phyloP scores from a whole-genome alignment of 768 basidiomycete species.

The Chiua virens region DNA sequence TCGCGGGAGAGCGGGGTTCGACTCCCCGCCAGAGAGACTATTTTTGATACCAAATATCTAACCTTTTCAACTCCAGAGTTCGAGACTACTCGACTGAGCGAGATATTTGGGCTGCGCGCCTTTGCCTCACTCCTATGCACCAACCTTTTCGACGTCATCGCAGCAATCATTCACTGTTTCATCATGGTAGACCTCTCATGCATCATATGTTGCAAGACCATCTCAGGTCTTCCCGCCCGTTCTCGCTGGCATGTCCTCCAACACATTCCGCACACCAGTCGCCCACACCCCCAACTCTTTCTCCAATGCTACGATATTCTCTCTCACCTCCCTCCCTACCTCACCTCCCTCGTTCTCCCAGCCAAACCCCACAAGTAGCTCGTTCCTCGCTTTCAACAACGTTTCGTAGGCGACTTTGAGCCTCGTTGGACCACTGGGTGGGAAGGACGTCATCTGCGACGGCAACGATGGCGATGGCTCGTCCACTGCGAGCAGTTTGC shows the following conservation, averaged over 20 bases:
- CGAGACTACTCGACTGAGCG: too few relatives aligned
- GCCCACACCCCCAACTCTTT: conserved; percentile 75
- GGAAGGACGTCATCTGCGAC: conserved; percentile 40
- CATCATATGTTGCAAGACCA: background rate
- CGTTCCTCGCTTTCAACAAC: conserved; percentile 57
- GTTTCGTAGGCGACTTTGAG: conserved; percentile 65
- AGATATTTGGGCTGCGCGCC: too few relatives aligned
- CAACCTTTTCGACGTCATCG: too few relatives aligned
- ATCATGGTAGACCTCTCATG: too few relatives aligned
- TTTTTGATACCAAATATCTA: conserved; percentile 7
- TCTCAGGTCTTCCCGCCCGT: background rate
- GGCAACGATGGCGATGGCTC: conserved; percentile 50
- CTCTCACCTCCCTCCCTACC: conserved; percentile 63
- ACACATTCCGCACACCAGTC: conserved; percentile 55
- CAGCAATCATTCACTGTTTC: too few relatives aligned
- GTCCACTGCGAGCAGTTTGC: conserved; percentile 78
- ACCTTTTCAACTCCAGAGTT: too few relatives aligned
- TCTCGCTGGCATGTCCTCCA: conserved; percentile 39
- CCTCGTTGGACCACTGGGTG: conserved; percentile 65
- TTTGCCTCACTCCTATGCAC: too few relatives aligned
- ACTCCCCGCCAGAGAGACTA: conserved; percentile 45
- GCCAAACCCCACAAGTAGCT: conserved; percentile 74
- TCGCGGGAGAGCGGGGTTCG: conserved; percentile 46
- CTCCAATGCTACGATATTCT: conserved; percentile 59
- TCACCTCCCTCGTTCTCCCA: conserved; percentile 65